These are phyloP conservation scores for Oryza longistaminata DNA, from an alignment of 176 grass and related monocot genomes.

Conservation along the genomic window DNA sequence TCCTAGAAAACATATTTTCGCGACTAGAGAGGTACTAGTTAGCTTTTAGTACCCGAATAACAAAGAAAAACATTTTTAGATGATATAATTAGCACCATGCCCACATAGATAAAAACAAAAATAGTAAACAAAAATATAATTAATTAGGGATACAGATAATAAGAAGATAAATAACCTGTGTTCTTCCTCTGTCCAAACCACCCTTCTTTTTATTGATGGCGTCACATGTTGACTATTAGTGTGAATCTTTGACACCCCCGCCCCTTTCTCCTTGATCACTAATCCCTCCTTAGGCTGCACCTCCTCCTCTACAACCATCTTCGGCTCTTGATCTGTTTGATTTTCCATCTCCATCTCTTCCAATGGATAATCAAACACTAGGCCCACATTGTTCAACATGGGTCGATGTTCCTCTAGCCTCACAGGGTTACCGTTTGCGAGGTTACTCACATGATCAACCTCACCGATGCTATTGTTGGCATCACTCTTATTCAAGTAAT, in stretches of 20 bases:
- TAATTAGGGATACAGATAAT: neutral
- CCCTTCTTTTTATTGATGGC: neutral
- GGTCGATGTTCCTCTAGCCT: too few species aligned
- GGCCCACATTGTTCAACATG: neutral
- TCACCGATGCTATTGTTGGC: too few species aligned
- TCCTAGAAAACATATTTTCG: too few species aligned
- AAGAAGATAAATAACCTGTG: neutral
- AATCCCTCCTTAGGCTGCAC: neutral
- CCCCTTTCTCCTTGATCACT: neutral
- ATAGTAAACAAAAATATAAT: neutral
- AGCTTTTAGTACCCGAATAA: neutral
- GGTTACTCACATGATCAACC: neutral
- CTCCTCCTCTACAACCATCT: neutral
- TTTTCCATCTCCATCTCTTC: neutral
- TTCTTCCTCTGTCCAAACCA: neutral
- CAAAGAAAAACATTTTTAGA: neutral
- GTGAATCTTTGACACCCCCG: neutral
- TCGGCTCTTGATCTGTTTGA: neutral
- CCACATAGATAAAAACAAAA: neutral
- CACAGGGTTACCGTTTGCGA: neutral
- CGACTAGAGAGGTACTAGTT: neutral
- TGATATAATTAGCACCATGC: neutral
- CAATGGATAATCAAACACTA: neutral
- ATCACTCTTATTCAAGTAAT: neutral
- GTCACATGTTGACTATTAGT: rapidly evolving